phyloP scores from a whole-genome alignment of 139 green algal genomes.

The Desmodesmus armatus region DNA sequence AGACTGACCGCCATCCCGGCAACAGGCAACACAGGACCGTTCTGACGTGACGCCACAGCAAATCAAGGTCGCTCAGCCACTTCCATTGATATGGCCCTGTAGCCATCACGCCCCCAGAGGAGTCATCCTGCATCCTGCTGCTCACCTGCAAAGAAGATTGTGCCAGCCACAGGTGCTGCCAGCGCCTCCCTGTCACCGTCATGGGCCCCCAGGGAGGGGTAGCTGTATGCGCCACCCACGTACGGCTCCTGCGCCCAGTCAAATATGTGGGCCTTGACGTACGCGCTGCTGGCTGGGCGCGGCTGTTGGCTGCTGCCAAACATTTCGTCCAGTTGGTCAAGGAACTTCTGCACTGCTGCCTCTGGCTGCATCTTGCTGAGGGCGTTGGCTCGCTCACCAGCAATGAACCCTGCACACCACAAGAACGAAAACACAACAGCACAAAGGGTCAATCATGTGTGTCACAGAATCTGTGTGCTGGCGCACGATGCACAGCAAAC shows the following conservation, averaged over 20 bases:
- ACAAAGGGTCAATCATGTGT: not conserved
- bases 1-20: not conserved
- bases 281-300: conserved; percentile 59
- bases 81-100: not conserved
- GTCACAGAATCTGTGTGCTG: not conserved
- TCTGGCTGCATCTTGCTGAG: conserved; percentile 53
- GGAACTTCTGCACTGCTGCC: conserved; percentile 55
- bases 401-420: conserved; percentile 67
- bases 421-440: not conserved
- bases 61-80: not conserved
- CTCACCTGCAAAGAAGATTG: conserved; percentile 83
- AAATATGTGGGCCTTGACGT: conserved; percentile 58
- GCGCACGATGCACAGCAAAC: not conserved
- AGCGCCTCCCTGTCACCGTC: conserved; percentile 69
- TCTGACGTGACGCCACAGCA: too few species aligned
- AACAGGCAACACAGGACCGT: too few species aligned
- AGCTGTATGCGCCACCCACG: conserved; percentile 81
- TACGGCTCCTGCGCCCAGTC: conserved; percentile 82
- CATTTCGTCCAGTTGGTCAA: conserved; percentile 82
- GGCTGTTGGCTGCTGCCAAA: conserved; percentile 60
- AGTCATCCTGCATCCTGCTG: too few species aligned
- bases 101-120: not conserved
- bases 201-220: conserved; percentile 70
- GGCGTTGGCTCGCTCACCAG: conserved; percentile 65
- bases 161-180: conserved; percentile 61